phyloP scores from a whole-genome alignment of 306 rosid genomes.

The Sophora flavescens region DNA sequence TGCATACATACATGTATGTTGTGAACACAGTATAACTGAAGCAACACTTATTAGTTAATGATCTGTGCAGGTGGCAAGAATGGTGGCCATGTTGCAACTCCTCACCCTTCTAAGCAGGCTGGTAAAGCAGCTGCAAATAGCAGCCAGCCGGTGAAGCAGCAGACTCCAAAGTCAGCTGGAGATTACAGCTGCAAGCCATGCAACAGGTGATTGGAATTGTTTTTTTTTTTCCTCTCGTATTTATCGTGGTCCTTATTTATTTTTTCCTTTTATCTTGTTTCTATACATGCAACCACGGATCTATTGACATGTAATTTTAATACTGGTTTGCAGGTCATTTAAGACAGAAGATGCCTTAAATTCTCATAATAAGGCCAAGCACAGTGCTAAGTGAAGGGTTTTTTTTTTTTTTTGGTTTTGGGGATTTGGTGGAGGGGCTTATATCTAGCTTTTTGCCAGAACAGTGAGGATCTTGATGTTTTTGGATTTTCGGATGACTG shows the following conservation, averaged over 20 bases:
- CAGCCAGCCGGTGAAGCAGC: conserved; percentile 51
- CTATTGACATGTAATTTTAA: background rate
- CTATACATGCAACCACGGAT: too few relatives aligned
- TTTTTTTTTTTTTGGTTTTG: background rate
- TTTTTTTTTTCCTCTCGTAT: background rate
- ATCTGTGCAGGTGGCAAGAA: conserved; percentile 55
- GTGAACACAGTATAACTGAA: conserved; percentile 7
- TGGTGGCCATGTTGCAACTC: conserved; percentile 65
- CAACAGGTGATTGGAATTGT: conserved; percentile 54
- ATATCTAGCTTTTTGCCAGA: conserved; percentile 10
- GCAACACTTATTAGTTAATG: conserved; percentile 16
- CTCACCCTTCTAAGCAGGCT: conserved; percentile 72
- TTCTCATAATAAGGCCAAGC: conserved; percentile 74
- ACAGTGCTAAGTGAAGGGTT: conserved; percentile 59
- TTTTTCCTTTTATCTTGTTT: background rate
- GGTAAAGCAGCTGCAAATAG: conserved; percentile 49
- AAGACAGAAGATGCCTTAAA: conserved; percentile 68
- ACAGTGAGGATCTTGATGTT: conserved; percentile 10
- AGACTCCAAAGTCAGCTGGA: conserved; percentile 55
- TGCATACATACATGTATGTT: conserved; percentile 37
- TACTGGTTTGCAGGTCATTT: conserved; percentile 57
- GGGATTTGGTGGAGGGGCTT: background rate
- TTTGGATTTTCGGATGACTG: conserved; percentile 4
- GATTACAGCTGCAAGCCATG: conserved; percentile 66
- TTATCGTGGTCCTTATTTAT: background rate